phyloP scores from a whole-genome alignment of 305 asterid genomes.

The Solanum aculeatissimum region DNA sequence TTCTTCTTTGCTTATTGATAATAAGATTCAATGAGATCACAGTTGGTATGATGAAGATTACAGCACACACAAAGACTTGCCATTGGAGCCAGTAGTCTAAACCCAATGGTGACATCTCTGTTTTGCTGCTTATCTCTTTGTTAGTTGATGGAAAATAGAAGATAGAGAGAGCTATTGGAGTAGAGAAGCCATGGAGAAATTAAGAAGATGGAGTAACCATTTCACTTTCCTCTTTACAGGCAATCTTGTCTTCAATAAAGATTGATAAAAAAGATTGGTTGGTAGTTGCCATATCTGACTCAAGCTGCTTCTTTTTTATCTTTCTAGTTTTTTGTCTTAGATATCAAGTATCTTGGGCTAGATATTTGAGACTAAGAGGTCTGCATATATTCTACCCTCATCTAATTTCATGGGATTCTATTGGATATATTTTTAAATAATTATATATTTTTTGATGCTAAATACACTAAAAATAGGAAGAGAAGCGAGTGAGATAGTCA shows the following conservation, averaged over 20 bases:
- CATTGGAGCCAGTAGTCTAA: constrained; percentile 54
- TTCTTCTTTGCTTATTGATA: constrained; percentile 8
- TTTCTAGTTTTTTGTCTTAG: too few species aligned
- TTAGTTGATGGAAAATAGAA: neutral
- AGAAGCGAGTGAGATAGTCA: too few species aligned
- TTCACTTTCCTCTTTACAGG: neutral
- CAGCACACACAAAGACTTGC: constrained; percentile 52
- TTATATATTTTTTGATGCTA: too few species aligned
- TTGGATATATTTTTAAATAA: too few species aligned
- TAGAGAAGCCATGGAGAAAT: too few species aligned
- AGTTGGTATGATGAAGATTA: constrained; percentile 41
- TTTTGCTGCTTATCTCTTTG: neutral
- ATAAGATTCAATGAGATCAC: constrained; percentile 20
- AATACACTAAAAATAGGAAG: too few species aligned
- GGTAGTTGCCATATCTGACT: neutral
- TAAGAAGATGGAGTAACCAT: neutral
- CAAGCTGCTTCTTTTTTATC: too few species aligned
- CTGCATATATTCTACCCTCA: too few species aligned
- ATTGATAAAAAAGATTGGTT: neutral
- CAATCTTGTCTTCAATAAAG: neutral
- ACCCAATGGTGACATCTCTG: neutral
- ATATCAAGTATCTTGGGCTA: too few species aligned
- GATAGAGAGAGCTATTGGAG: too few species aligned
- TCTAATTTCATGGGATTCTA: too few species aligned
- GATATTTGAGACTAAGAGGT: too few species aligned